Evolutionary conservation across 169 alveolate genomes (phyloP).

Genomic region (Cyclospora cayetanensis): DNA sequence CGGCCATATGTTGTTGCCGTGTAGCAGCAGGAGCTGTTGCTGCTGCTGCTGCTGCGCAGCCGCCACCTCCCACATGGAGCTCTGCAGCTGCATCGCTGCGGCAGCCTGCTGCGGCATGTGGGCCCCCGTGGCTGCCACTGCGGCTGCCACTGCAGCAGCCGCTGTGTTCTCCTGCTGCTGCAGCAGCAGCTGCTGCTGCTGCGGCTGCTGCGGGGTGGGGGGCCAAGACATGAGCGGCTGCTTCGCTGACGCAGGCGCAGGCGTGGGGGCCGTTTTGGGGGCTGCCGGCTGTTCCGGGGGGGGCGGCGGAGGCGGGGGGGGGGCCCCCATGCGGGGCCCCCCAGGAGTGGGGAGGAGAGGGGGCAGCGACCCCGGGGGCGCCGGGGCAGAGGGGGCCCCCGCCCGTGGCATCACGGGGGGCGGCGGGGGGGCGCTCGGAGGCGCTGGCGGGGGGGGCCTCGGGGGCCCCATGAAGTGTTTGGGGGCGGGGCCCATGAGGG

Average conservation of each 20-base stretch:
- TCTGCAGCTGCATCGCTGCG: not conserved
- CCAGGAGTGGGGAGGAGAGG: not conserved
- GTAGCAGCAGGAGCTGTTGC: slow-evolving; percentile 11
- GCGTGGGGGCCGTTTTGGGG: not conserved
- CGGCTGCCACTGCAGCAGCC: too few species aligned
- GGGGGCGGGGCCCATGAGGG: not conserved
- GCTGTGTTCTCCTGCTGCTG: not conserved
- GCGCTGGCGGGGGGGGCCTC: not conserved
- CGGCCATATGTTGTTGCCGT: slow-evolving; percentile 9
- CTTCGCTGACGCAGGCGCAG: not conserved
- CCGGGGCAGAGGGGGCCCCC: not conserved
- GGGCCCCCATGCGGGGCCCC: not conserved
- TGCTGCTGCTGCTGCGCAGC: not conserved
- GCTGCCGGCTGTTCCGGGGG: not conserved
- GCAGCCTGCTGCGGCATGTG: not conserved
- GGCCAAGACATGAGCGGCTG: not conserved
- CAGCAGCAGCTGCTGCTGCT: not conserved
- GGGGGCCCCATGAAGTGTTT: not conserved
- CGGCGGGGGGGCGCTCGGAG: slow-evolving; percentile 5
- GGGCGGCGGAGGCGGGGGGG: slow-evolving; percentile 26
- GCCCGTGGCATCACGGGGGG: not conserved
- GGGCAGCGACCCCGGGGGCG: not conserved
- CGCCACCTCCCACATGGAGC: slow-evolving; percentile 1
- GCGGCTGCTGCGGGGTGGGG: not conserved
- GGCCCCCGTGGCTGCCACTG: not conserved